Percentiles rank a stretch among this genome's conserved stretches.
Evolutionary conservation across 1,284 basidiomycete species (phyloP).

Genomic region (Ceratobasidium sp.): DNA sequence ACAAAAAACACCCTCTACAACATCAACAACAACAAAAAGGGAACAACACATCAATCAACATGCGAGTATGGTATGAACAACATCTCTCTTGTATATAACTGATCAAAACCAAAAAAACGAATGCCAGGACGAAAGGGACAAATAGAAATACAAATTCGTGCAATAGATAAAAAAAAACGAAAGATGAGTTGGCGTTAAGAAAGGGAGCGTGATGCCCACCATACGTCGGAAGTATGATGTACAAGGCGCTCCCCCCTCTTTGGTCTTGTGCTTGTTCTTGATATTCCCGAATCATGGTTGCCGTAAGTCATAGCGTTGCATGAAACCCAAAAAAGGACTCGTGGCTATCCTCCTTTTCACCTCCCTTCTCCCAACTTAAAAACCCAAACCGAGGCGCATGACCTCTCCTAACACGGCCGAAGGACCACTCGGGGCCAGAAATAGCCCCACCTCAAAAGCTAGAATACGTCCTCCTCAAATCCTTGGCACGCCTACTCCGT

Average conservation of each 20-base stretch:
- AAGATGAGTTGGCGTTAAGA: background rate
- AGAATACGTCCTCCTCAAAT: slow-evolving; percentile 28
- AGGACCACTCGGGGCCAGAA: too few species aligned
- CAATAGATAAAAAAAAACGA: slow-evolving; percentile 34
- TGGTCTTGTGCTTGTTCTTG: too few species aligned
- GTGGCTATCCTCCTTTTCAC: background rate
- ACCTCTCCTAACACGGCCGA: too few species aligned
- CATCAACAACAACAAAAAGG: too few species aligned
- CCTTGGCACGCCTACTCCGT: slow-evolving; percentile 36
- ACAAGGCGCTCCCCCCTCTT: slow-evolving; percentile 15
- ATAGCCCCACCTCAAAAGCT: background rate
- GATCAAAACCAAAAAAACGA: too few species aligned
- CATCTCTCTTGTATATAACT: too few species aligned
- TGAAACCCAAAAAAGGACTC: slow-evolving; percentile 11
- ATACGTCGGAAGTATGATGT: slow-evolving; percentile 5
- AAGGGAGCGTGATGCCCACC: slow-evolving; percentile 37
- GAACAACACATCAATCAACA: too few species aligned
- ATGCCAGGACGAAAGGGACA: background rate
- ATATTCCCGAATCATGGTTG: too few species aligned
- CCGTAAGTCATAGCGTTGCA: background rate
- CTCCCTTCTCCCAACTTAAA: too few species aligned
- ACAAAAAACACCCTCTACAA: too few species aligned
- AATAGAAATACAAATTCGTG: slow-evolving; percentile 22
- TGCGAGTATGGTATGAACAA: too few species aligned
- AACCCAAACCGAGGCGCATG: too few species aligned